These are phyloP conservation scores for Penicillium atrosanguineum DNA, from an alignment of 495 filamentous ascomycete genomes.

Conservation along the genomic window DNA sequence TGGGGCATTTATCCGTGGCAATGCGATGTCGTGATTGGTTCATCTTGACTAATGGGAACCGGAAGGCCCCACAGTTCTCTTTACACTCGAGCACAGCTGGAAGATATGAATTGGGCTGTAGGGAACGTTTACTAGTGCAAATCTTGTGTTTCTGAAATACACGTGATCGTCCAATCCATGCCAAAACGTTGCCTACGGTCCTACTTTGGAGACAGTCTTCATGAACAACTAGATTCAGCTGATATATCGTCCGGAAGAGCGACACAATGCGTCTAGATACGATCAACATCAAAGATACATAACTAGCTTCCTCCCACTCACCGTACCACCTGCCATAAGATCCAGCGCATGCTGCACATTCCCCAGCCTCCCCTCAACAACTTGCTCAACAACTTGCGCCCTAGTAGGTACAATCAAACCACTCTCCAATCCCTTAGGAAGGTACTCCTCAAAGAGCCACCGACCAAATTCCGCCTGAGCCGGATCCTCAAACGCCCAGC, in stretches of 20 bases:
- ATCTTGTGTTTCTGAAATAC: too few species aligned
- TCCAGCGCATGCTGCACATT: background rate
- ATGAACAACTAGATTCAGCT: too few species aligned
- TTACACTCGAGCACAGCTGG: background rate
- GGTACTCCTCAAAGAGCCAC: background rate
- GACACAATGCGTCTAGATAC: too few species aligned
- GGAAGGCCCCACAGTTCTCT: background rate
- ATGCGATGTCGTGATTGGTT: background rate
- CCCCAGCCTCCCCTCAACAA: background rate
- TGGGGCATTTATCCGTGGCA: background rate
- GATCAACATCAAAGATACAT: background rate
- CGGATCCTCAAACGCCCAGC: too few species aligned
- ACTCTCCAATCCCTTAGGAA: background rate
- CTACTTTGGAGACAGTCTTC: too few species aligned
- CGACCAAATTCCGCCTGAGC: background rate
- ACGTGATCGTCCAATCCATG: too few species aligned
- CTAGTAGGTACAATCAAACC: background rate
- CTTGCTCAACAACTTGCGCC: too few species aligned
- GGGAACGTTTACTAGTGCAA: too few species aligned
- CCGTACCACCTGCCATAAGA: background rate
- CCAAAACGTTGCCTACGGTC: too few species aligned
- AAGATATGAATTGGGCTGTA: too few species aligned
- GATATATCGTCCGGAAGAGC: too few species aligned
- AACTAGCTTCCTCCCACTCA: background rate
- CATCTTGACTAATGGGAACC: background rate